Conservation (phyloP, 2,329 filamentous ascomycete species). For the Pestalotiopsis sp. region DNA sequence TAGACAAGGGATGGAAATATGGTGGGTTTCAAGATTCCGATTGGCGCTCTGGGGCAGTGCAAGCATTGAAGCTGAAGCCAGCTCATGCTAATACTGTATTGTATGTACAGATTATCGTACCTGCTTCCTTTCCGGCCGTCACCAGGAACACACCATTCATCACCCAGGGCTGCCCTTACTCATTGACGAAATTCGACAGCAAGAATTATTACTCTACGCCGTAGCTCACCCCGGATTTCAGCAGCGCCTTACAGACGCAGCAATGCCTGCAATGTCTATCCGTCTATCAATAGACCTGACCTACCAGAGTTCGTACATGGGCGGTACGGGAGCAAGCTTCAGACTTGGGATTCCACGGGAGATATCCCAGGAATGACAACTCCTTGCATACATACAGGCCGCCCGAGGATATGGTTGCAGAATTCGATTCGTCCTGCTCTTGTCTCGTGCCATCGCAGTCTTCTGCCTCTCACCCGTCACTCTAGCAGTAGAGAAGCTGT, state of each 20-base stretch:
- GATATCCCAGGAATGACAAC: not conserved
- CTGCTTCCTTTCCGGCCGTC: not conserved
- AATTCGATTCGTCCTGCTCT: not conserved
- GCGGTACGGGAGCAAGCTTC: not conserved
- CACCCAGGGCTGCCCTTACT: not conserved
- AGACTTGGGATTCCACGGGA: not conserved
- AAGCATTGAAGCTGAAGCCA: conserved; percentile 2
- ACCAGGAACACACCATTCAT: not conserved
- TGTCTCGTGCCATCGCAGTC: not conserved
- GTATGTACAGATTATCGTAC: not conserved
- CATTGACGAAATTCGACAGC: not conserved
- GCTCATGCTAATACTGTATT: not conserved
- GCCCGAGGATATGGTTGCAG: not conserved
- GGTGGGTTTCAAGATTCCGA: conserved; percentile 7
- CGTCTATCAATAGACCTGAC: not conserved
- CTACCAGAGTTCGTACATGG: not conserved
- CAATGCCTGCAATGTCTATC: not conserved
- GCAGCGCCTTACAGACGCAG: not conserved
- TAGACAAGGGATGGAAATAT: not conserved
- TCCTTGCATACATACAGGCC: not conserved
- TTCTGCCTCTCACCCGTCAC: not conserved
- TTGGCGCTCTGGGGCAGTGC: conserved; percentile 10
- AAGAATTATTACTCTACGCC: not conserved
- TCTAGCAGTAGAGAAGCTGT: not conserved
- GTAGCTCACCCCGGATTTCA: not conserved